Percentiles rank a stretch among this genome's conserved stretches.
Conservation (phyloP, 129 eudicot genomes). For the Arctium minus region DNA sequence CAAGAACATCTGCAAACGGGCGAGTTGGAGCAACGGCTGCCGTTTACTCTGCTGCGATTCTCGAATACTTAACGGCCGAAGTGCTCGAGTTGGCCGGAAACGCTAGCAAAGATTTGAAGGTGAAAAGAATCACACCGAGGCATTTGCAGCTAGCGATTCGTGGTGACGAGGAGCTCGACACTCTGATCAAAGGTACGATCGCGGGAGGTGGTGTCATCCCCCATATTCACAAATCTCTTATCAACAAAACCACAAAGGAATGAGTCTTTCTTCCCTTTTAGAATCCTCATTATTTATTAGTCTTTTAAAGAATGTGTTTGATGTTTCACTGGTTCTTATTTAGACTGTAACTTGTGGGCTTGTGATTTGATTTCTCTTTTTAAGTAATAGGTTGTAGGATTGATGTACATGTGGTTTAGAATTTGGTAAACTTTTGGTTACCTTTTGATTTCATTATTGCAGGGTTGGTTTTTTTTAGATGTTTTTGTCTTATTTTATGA, state of each 20-base stretch:
- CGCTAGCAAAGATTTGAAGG: constrained; percentile 85
- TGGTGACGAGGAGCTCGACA: constrained; percentile 88
- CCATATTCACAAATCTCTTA: constrained; percentile 91
- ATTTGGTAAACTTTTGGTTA: constrained; percentile 7
- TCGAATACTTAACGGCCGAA: constrained; percentile 80
- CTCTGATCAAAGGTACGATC: constrained; percentile 85
- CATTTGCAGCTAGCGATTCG: constrained; percentile 83
- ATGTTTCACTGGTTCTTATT: constrained; percentile 18
- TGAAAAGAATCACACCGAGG: constrained; percentile 84
- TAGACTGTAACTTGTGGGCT: not conserved
- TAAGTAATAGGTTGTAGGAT: constrained; percentile 16
- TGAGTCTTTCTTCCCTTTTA: constrained; percentile 6
- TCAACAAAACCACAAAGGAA: constrained; percentile 81
- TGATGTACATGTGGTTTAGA: constrained; percentile 25
- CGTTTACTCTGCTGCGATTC: constrained; percentile 83
- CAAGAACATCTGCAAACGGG: constrained; percentile 71
- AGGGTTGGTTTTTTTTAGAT: not conserved
- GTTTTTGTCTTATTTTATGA: not conserved
- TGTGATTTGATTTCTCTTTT: not conserved
- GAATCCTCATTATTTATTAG: not conserved
- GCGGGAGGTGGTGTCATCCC: constrained; percentile 99
- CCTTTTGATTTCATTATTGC: not conserved
- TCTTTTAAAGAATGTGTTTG: constrained; percentile 6
- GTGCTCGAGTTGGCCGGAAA: constrained; percentile 85
- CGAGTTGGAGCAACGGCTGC: constrained; percentile 92